Conservation (phyloP, 345 rosid species). For the Sisymbrium altissimum region DNA sequence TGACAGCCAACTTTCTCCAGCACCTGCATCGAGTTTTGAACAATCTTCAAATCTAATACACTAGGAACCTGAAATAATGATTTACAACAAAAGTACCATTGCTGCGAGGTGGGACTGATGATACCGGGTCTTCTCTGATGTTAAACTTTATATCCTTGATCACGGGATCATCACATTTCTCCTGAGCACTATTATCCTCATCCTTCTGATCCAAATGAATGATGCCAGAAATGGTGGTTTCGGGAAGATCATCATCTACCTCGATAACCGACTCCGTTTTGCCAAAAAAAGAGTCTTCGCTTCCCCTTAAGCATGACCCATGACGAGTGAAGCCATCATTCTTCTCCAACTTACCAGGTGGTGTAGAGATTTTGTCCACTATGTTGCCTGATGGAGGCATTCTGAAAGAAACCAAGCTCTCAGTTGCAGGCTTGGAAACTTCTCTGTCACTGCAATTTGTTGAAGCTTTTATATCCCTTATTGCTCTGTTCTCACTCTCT, state of each 20-base stretch:
- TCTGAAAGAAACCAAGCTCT: constrained; percentile 25
- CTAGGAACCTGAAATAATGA: neutral
- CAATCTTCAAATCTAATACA: constrained; percentile 2
- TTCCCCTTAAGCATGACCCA: constrained; percentile 10
- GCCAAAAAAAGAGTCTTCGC: neutral
- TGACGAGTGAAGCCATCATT: constrained; percentile 29
- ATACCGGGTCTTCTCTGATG: constrained; percentile 47
- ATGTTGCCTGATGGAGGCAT: constrained; percentile 24
- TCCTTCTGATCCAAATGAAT: constrained; percentile 22
- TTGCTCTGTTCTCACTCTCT: constrained; percentile 56
- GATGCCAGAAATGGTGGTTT: constrained; percentile 11
- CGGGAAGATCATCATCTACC: constrained; percentile 24
- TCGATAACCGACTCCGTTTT: constrained; percentile 9
- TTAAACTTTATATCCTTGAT: constrained; percentile 44
- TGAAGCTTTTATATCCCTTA: constrained; percentile 60
- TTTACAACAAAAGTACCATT: constrained; percentile 45
- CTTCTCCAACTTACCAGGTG: constrained; percentile 30
- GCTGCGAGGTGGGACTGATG: constrained; percentile 32
- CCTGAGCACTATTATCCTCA: constrained; percentile 6
- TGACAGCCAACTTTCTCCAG: constrained; percentile 62
- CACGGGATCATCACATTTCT: constrained; percentile 27
- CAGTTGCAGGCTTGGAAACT: constrained; percentile 1
- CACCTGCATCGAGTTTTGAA: constrained; percentile 21
- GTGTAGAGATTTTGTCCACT: constrained; percentile 17
- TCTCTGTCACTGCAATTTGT: constrained; percentile 30